Base-by-base conservation (phyloP, 192 early-diverging fungal species). In the Entophlyctis luteolus region DNA sequence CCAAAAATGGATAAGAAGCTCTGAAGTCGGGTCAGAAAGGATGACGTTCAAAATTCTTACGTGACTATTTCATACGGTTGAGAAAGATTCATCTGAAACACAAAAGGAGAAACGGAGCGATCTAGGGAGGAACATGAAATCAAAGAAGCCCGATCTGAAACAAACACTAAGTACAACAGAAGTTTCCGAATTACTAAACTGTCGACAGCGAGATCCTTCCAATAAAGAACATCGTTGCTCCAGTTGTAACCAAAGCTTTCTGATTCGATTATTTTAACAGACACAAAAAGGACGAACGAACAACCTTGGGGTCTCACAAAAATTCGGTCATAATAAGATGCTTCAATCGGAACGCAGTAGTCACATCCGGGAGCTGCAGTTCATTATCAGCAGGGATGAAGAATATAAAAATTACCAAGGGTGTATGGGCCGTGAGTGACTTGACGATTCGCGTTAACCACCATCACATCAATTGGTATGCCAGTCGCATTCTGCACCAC, bases 211-310 rank as follows among this genome's bases (percentile, higher is more conserved):
- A 78, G 83, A 72, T 97, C 90, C 47, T 79, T 79, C 95, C 95
- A 97, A 68, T 84, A 92, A 16, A 97, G 79, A 25, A 80, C 72
- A 67, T 92, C 83, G 4, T 55, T 74, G 62, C 87, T 89, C 95
- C 95, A 98, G 49, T 86, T 82, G 62, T 93, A 95, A 23, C 90
- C 89, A 69, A 93, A 93, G 4, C 86, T 87, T 53, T 82, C 77
- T 68, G 48, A 50, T 63, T 50, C 42, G 8, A 33, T 2, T 29
- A 56, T 66, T 27, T n/a, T 20, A 25, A 28, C 39, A 20, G 28
- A 28, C 35, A 0, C 27, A 25, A n/a, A n/a, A n/a, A n/a, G n/a
- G n/a, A n/a, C n/a, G n/a, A n/a, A n/a, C 42, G 22, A 39, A 63
- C 77, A 70, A 83, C 87, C 86, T 55, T 89, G 88, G 1, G 96